phyloP scores from a whole-genome alignment of 305 asterid genomes.

The Fraxinus dipetala region DNA sequence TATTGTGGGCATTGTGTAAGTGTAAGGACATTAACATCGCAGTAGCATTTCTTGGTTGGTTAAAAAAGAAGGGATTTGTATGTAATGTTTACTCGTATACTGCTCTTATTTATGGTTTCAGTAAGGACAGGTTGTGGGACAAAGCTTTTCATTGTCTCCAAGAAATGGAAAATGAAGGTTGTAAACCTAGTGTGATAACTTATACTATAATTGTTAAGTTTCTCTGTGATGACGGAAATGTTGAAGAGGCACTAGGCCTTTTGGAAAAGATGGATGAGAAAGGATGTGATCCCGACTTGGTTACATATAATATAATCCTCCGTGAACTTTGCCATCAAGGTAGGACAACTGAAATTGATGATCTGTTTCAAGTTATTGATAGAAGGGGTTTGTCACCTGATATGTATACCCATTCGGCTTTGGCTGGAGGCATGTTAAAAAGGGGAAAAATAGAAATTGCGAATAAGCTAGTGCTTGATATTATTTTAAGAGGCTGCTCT shows the following conservation, averaged over 20 bases:
- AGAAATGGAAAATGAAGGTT: conserved; percentile 44
- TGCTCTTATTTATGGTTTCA: conserved; percentile 52
- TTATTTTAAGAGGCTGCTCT: conserved; percentile 34
- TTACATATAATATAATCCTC: conserved; percentile 52
- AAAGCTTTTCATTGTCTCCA: conserved; percentile 42
- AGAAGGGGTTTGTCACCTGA: conserved; percentile 52
- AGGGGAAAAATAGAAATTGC: conserved; percentile 39
- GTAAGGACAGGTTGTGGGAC: conserved; percentile 43
- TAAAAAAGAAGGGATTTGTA: conserved; percentile 49
- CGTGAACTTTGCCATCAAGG: conserved; percentile 53
- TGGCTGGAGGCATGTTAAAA: conserved; percentile 58
- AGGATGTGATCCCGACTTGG: conserved; percentile 54
- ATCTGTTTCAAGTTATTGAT: conserved; percentile 38
- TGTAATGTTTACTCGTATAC: conserved; percentile 45
- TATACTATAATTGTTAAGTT: conserved; percentile 49
- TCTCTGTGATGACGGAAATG: conserved; percentile 49
- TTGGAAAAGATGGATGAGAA: conserved; percentile 44
- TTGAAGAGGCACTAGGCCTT: conserved; percentile 40
- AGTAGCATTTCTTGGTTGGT: conserved; percentile 50
- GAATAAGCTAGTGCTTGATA: conserved; percentile 30
- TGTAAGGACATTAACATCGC: conserved; percentile 25
- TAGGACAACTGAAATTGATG: conserved; percentile 30
- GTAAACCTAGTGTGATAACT: conserved; percentile 42
- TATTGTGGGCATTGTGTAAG: conserved; percentile 58
- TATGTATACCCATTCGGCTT: conserved; percentile 51